Evolutionary conservation across 2,329 filamentous ascomycete genomes (phyloP).

Genomic region (Pyrenophora seminiperda): DNA sequence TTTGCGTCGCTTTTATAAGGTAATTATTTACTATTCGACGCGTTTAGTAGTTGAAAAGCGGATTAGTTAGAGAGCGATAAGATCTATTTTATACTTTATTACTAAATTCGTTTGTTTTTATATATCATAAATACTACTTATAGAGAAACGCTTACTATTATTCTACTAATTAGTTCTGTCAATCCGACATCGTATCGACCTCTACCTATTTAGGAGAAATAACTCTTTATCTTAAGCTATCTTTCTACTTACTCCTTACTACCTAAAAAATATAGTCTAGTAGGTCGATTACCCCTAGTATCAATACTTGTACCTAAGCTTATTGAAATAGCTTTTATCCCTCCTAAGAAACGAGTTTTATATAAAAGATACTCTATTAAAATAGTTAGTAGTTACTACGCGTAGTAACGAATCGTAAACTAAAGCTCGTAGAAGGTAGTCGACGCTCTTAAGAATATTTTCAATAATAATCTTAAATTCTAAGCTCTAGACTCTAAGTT

Average conservation of each 20-base stretch:
- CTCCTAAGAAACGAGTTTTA: background rate
- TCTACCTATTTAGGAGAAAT: background rate
- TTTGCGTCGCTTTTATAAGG: conserved; percentile 12
- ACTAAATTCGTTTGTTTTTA: background rate
- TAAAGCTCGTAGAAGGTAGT: conserved; percentile 7
- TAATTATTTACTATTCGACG: conserved; percentile 12
- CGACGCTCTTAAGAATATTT: conserved; percentile 11
- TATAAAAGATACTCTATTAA: background rate
- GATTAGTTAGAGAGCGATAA: conserved; percentile 1
- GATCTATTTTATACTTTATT: background rate
- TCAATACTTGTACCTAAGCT: background rate
- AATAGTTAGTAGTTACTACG: background rate
- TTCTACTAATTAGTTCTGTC: background rate
- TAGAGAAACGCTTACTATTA: background rate
- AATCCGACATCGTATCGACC: background rate
- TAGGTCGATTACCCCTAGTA: background rate
- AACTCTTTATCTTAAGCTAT: background rate
- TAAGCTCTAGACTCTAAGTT: conserved; percentile 4
- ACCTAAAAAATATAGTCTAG: background rate
- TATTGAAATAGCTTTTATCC: background rate
- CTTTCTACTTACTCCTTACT: background rate
- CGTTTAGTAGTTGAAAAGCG: conserved; percentile 3
- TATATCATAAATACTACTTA: background rate
- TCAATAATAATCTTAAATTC: conserved; percentile 13
- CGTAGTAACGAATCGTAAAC: background rate